Percentiles rank a stretch among this genome's conserved stretches.
Evolutionary conservation across 2,329 filamentous ascomycete species (phyloP).

Genomic region (Passalora sequoiae): DNA sequence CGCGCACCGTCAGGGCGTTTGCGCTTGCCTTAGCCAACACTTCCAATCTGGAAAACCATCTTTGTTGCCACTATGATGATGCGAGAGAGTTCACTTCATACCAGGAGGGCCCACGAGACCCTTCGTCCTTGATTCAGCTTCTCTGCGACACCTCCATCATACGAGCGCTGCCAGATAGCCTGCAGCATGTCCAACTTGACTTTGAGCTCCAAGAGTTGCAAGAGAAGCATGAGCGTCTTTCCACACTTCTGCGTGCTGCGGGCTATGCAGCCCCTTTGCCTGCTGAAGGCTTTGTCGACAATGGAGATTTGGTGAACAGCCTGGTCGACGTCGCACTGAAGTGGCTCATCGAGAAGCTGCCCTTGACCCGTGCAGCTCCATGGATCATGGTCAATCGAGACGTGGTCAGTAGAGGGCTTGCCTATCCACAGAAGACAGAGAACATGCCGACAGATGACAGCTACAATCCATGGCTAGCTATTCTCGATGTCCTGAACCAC

Average conservation of each 20-base stretch:
- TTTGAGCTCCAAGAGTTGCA: slow-evolving; percentile 8
- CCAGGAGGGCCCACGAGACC: slow-evolving; percentile 40
- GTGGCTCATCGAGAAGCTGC: slow-evolving; percentile 10
- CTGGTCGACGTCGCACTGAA: slow-evolving; percentile 7
- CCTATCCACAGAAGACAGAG: slow-evolving; percentile 11
- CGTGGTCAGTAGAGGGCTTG: slow-evolving; percentile 19
- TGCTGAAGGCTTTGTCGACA: slow-evolving; percentile 4
- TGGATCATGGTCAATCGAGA: slow-evolving; percentile 18
- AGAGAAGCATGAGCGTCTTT: slow-evolving; percentile 3
- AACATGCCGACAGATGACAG: slow-evolving; percentile 14
- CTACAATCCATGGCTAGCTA: slow-evolving; percentile 16
- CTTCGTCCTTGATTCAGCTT: slow-evolving; percentile 56
- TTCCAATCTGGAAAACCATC: slow-evolving; percentile 63
- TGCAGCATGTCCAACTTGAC: neutral
- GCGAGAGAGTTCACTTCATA: no score
- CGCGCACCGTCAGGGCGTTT: slow-evolving; percentile 71
- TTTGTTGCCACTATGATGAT: slow-evolving; percentile 51
- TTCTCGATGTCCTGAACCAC: slow-evolving; percentile 16
- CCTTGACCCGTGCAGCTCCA: slow-evolving; percentile 6
- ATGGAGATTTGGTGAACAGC: slow-evolving; percentile 7
- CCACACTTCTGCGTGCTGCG: neutral
- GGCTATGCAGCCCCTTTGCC: neutral
- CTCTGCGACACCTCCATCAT: slow-evolving; percentile 36
- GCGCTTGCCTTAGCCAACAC: slow-evolving; percentile 72
- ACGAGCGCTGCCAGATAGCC: neutral